Evolutionary conservation across 768 basidiomycete genomes (phyloP).

Genomic region (Pilatotrama ljubarskyi): DNA sequence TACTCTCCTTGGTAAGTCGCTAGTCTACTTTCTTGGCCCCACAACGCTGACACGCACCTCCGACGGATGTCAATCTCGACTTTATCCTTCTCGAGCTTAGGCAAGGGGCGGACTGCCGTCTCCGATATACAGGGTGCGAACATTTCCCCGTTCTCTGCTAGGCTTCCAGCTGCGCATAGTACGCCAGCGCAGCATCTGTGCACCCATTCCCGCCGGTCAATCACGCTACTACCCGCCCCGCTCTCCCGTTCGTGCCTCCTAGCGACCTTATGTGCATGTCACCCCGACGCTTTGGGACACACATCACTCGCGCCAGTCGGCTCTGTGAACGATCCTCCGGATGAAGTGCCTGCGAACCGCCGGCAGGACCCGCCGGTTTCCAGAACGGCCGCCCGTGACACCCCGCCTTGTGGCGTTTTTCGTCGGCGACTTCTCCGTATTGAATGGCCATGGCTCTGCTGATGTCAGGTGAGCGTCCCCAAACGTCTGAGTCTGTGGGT

Average conservation of each 20-base stretch:
- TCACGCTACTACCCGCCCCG: not conserved
- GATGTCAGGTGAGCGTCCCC: not conserved
- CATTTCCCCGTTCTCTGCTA: not conserved
- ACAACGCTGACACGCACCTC: not conserved
- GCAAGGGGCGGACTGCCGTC: not conserved
- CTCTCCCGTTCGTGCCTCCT: not conserved
- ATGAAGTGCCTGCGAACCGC: not conserved
- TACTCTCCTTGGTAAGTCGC: conserved; percentile 2
- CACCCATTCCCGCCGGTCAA: conserved; percentile 6
- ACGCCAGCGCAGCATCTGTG: not conserved
- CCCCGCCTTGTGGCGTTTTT: not conserved
- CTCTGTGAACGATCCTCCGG: not conserved
- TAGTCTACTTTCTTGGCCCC: not conserved
- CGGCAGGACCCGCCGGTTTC: not conserved
- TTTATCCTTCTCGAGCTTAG: not conserved
- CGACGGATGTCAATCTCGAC: not conserved
- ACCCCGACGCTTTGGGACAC: not conserved
- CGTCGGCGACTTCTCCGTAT: not conserved
- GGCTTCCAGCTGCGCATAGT: not conserved
- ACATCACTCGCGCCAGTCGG: too few relatives aligned
- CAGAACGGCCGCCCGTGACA: conserved; percentile 1
- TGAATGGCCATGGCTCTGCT: not conserved
- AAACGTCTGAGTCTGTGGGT: not conserved
- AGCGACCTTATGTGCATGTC: not conserved
- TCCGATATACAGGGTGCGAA: not conserved